phyloP scores from a whole-genome alignment of 192 early-diverging fungal genomes.

The Coemansia sp. region DNA sequence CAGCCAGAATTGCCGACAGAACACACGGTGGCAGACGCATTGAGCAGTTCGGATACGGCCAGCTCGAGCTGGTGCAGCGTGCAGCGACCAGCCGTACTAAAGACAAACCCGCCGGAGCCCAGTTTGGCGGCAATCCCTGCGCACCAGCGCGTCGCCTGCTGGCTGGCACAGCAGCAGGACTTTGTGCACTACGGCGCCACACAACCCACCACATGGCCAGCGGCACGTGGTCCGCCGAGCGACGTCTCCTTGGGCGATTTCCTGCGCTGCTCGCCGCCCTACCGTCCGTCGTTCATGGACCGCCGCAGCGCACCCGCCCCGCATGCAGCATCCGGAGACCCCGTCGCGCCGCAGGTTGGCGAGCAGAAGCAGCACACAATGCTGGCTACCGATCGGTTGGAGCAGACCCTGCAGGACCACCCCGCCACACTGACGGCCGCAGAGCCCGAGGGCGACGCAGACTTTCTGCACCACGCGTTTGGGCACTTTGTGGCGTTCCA shows the following conservation, averaged over 20 bases:
- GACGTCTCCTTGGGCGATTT: constrained; percentile 37
- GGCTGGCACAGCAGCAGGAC: constrained; percentile 10
- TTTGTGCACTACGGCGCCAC: not conserved
- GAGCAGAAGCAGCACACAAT: not conserved
- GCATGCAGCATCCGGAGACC: not conserved
- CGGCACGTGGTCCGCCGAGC: constrained; percentile 9
- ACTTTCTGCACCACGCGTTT: constrained; percentile 38
- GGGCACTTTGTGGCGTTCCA: constrained; percentile 42
- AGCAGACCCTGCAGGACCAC: not conserved
- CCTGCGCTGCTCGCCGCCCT: constrained; percentile 18
- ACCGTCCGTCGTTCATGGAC: constrained; percentile 38
- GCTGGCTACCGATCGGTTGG: not conserved
- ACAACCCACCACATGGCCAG: no score
- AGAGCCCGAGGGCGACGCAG: constrained; percentile 14
- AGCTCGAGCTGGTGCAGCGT: constrained; percentile 37
- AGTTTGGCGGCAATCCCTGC: not conserved
- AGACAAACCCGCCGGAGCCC: no score
- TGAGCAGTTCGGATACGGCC: not conserved
- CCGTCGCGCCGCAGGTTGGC: not conserved
- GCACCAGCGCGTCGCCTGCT: constrained; percentile 14
- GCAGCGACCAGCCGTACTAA: constrained; percentile 1
- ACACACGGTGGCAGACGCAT: constrained; percentile 2
- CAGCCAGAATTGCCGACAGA: not conserved
- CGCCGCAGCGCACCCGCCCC: not conserved
- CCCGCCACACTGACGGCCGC: not conserved